Conservation (phyloP, 345 rosid species). For the Rhodomyrtus tomentosa region DNA sequence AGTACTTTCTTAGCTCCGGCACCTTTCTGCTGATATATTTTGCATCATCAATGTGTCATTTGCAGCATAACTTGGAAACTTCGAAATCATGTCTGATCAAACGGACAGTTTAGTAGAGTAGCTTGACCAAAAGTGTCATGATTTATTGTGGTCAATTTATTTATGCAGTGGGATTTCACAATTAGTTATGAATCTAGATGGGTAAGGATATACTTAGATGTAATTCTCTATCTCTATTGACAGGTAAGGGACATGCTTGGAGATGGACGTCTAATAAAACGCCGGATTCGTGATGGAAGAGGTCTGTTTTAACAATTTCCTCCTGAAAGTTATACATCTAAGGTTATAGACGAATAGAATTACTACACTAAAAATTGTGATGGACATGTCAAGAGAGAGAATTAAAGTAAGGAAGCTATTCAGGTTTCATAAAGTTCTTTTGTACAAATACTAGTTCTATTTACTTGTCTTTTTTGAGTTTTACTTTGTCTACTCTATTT, state of each 20-base stretch:
- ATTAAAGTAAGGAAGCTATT: neutral
- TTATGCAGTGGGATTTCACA: neutral
- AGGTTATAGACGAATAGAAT: neutral
- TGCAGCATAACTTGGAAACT: neutral
- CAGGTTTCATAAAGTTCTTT: neutral
- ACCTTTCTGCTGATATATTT: neutral
- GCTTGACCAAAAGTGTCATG: neutral
- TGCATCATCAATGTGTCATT: neutral
- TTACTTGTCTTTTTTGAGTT: neutral
- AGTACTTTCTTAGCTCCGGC: neutral
- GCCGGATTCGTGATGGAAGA: slow-evolving; percentile 80
- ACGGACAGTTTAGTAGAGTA: neutral
- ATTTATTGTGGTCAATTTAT: neutral
- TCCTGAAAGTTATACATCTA: neutral
- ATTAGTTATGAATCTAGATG: neutral
- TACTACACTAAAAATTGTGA: neutral
- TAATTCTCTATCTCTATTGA: slow-evolving; percentile 2
- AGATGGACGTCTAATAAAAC: slow-evolving; percentile 92
- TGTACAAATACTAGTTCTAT: neutral
- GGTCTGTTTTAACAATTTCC: slow-evolving; percentile 23
- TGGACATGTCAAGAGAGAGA: neutral
- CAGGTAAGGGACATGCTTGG: slow-evolving; percentile 98
- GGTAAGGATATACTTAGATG: neutral
- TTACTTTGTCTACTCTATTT: neutral
- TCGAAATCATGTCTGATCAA: neutral